Conservation (phyloP, 2,329 filamentous ascomycete genomes). For the Penicillium sp. region DNA sequence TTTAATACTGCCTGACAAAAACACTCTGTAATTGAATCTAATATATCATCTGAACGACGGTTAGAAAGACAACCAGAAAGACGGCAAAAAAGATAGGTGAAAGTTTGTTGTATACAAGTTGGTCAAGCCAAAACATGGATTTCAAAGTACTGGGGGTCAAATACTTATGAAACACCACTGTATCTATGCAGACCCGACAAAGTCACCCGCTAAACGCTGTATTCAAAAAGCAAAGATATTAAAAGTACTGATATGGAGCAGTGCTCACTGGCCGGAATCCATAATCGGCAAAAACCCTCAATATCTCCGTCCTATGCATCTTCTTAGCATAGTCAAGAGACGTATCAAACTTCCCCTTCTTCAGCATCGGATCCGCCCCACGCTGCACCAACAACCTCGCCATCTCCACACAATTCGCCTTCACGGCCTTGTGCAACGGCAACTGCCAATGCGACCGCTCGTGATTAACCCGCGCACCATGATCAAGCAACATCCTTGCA, state of each 20-base stretch:
- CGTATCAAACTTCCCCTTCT: slow-evolving; percentile 5
- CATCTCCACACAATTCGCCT: slow-evolving; percentile 2
- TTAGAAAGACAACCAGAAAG: no score
- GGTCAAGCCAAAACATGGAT: no score
- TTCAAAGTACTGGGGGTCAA: no score
- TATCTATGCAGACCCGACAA: no score
- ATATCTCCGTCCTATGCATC: not conserved
- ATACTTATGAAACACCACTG: no score
- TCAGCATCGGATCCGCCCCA: slow-evolving; percentile 13
- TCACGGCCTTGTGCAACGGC: slow-evolving; percentile 17
- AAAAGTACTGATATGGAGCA: slow-evolving; percentile 4
- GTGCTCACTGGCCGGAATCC: not conserved
- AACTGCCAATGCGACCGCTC: slow-evolving; percentile 6
- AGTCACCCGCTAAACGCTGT: no score
- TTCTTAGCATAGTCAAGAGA: not conserved
- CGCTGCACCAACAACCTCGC: slow-evolving; percentile 12
- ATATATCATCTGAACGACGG: no score
- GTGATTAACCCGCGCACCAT: slow-evolving; percentile 12
- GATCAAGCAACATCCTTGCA: slow-evolving; percentile 12
- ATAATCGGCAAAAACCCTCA: not conserved
- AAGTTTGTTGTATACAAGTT: no score
- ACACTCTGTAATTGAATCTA: no score
- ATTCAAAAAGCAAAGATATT: not conserved
- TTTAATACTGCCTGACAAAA: no score
- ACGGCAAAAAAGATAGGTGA: no score